Conservation (phyloP, 371 early-diverging fungal species). For the Dichotomocladium elegans region DNA sequence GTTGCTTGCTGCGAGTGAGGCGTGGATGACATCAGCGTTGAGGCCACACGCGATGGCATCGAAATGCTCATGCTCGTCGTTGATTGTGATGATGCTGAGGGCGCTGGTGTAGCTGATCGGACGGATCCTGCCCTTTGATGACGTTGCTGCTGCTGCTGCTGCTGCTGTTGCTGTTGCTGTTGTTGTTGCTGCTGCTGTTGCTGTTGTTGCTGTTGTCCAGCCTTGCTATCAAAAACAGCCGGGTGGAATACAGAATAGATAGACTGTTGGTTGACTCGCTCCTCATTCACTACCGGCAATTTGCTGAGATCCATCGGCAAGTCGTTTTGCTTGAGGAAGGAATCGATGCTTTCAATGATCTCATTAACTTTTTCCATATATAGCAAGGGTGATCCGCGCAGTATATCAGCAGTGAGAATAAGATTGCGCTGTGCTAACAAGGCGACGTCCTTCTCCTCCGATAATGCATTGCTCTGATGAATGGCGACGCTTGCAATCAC, state of each 20-base stretch:
- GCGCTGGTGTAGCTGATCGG: too few relatives aligned
- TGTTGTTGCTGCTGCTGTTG: background rate
- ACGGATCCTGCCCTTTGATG: too few relatives aligned
- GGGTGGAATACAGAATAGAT: constrained; percentile 35
- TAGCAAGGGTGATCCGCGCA: constrained; percentile 41
- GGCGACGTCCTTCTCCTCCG: constrained; percentile 37
- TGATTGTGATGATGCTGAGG: too few relatives aligned
- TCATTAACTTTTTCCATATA: constrained; percentile 52
- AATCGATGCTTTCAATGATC: constrained; percentile 41
- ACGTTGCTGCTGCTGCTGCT: background rate
- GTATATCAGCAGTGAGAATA: constrained; percentile 36
- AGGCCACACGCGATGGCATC: background rate
- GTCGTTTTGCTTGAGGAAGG: constrained; percentile 30
- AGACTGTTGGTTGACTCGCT: constrained; percentile 36
- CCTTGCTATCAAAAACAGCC: constrained; percentile 9
- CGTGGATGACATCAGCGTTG: background rate
- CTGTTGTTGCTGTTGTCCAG: background rate
- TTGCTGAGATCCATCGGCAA: constrained; percentile 29
- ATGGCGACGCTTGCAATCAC: constrained; percentile 46
- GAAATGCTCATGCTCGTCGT: too few relatives aligned
- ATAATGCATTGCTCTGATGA: constrained; percentile 45
- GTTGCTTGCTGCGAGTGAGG: constrained; percentile 1
- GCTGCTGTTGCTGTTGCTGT: background rate
- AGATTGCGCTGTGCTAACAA: constrained; percentile 41
- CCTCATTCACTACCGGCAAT: constrained; percentile 37